These are phyloP conservation scores for Neckera pumila DNA, from an alignment of 225 moss, liverwort and hornwort species.

Conservation along the genomic window DNA sequence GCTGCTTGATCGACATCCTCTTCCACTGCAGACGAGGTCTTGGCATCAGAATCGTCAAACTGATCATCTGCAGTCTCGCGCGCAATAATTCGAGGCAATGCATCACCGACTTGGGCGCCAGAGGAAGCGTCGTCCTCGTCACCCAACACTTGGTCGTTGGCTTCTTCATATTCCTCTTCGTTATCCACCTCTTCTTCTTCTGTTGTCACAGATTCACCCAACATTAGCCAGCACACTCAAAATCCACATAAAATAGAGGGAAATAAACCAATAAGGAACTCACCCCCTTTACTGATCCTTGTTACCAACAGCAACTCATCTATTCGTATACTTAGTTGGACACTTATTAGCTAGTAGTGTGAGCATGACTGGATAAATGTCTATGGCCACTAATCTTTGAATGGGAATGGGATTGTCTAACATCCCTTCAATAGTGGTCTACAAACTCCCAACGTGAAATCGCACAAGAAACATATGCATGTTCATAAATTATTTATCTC, in stretches of 20 bases:
- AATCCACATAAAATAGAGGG: not conserved
- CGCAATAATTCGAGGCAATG: constrained; percentile 25
- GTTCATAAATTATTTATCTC: not conserved
- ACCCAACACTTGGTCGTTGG: constrained; percentile 25
- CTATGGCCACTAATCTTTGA: not conserved
- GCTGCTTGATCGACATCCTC: constrained; percentile 9
- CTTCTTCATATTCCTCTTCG: constrained; percentile 38
- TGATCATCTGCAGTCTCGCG: constrained; percentile 23
- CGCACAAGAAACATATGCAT: not conserved
- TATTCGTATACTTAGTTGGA: not conserved
- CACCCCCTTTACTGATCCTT: not conserved
- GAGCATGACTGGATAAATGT: not conserved
- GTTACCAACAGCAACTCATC: not conserved
- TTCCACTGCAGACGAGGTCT: not conserved
- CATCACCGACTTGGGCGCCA: not conserved
- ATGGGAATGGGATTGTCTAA: not conserved
- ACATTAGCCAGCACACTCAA: not conserved
- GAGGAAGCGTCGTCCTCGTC: constrained; percentile 16
- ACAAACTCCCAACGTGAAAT: not conserved
- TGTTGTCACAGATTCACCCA: not conserved
- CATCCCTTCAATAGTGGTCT: not conserved
- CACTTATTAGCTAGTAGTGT: not conserved
- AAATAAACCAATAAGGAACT: not conserved
- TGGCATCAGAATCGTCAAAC: not conserved
- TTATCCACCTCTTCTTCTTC: constrained; percentile 18